Base-by-base conservation (phyloP, 2,329 filamentous ascomycete genomes). In the Colletotrichum gloeosporioides region DNA sequence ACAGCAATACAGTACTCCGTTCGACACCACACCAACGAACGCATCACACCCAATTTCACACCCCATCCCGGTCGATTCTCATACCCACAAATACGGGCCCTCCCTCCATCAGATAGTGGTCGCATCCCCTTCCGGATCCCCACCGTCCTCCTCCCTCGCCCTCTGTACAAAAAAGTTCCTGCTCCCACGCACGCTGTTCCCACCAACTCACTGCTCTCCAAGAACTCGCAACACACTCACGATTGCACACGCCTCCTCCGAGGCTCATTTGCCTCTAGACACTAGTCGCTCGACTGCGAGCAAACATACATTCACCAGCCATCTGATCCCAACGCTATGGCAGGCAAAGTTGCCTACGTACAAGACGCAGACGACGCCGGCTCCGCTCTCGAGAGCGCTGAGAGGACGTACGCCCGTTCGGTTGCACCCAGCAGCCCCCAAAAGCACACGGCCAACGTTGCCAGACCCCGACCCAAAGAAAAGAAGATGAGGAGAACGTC, bases 291-390 rank as follows among this genome's bases (percentile, higher is more conserved):
- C 66, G 70, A 61, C 74, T 66, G 64, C 65, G 71, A 77, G 71
- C 71, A 53, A 59, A 13, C 32, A 18, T 9, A 22, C 62, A 53
- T 36, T 36, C 22, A 25, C 49, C 32, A 53, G 27, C 63, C 32
- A 25, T 31, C 39, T 66, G 76, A 79, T 77, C 59, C 67, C 77
- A 66, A 71, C 66, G 77, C 80, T 81, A 91, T 91, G 89, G 84
- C 80, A 81, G 83, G 78, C 79, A 76, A 76, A 79, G 83, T 87
- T 71, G 86, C 87, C 73, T 87, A 87, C 80, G 85, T 90, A 74
- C 87, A 91, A 81, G 90, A 91, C 72, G 88, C 84, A 79, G 89
- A 91, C 79, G 89, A 90, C 67, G 83, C 85, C 15, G 88, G 86
- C 55, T 87, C 87, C 70, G 82, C 85, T 44, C 80, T 85, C 22